Conservation (phyloP, 169 alveolate species). For the Amoebophrya sp. region DNA sequence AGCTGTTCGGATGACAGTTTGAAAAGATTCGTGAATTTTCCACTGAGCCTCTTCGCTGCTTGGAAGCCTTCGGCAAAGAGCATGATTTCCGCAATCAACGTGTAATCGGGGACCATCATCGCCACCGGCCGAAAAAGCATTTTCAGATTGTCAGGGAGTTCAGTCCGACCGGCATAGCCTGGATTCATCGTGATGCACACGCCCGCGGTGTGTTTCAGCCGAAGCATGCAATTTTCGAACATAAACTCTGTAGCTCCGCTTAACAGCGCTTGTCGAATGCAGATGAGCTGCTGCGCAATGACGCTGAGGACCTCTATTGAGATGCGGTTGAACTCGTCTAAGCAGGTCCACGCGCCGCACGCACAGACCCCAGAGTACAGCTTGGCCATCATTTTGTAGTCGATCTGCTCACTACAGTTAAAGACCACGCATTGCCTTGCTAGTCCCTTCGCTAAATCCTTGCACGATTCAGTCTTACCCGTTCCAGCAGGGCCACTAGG, state of each 20-base stretch:
- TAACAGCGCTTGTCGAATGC: conserved; percentile 70
- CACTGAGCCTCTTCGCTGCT: conserved; percentile 77
- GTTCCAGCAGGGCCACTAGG: conserved; percentile 98
- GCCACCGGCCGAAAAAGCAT: conserved; percentile 85
- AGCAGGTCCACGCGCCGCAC: conserved; percentile 93
- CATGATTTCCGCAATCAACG: conserved; percentile 86
- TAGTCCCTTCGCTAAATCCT: conserved; percentile 84
- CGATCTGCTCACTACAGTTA: conserved; percentile 79
- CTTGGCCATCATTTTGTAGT: conserved; percentile 79
- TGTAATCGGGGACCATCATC: conserved; percentile 86
- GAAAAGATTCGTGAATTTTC: conserved; percentile 84
- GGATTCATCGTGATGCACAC: conserved; percentile 80
- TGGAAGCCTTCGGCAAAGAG: conserved; percentile 92
- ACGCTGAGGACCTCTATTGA: conserved; percentile 82
- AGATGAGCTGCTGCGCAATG: conserved; percentile 71
- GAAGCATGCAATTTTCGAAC: conserved; percentile 66
- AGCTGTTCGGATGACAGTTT: conserved; percentile 70
- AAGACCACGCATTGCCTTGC: conserved; percentile 85
- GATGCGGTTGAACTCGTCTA: conserved; percentile 91
- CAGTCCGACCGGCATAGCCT: conserved; percentile 91
- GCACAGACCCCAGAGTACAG: conserved; percentile 81
- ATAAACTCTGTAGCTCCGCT: conserved; percentile 56
- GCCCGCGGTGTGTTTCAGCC: conserved; percentile 58
- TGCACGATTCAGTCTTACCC: conserved; percentile 91
- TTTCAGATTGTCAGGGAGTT: conserved; percentile 87